Percentiles rank a stretch among this genome's conserved stretches.
These are phyloP conservation scores for Spergularia marina DNA, from an alignment of 148 eudicot species.

Conservation along the genomic window DNA sequence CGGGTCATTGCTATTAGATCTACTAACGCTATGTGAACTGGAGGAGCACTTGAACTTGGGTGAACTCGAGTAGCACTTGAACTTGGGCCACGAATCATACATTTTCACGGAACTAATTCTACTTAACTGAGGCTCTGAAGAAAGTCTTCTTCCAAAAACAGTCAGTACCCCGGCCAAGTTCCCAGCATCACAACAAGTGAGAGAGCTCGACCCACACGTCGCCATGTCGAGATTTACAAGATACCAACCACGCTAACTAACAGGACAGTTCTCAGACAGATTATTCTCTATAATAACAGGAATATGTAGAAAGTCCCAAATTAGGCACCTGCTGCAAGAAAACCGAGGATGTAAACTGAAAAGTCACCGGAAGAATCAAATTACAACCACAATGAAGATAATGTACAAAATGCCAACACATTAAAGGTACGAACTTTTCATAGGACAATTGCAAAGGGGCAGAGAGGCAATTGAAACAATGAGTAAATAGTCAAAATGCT, in stretches of 20 bases:
- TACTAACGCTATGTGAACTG: conserved; percentile 51
- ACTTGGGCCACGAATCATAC: conserved; percentile 27
- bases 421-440: too few relatives aligned
- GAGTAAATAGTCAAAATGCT: not conserved
- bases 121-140: conserved; percentile 25
- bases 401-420: too few relatives aligned
- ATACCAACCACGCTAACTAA: conserved; percentile 1
- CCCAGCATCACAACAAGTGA: conserved; percentile 49
- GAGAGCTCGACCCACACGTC: conserved; percentile 44
- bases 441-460: too few relatives aligned
- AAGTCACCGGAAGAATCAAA: not conserved
- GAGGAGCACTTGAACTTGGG: conserved; percentile 50
- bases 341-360: not conserved
- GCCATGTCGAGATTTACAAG: conserved; percentile 38
- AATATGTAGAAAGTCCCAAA: conserved; percentile 1
- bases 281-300: not conserved
- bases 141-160: conserved; percentile 47
- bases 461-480: not conserved
- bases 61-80: conserved; percentile 27
- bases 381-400: too few relatives aligned
- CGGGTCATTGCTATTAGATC: conserved; percentile 57
- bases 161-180: conserved; percentile 45
- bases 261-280: not conserved
- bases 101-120: conserved; percentile 36
- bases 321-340: conserved; percentile 10